Evolutionary conservation across 78 protist genomes (phyloP), one percentile per base, ranked within the genome.

Genomic region (Dictyostelium citrinum): DNA sequence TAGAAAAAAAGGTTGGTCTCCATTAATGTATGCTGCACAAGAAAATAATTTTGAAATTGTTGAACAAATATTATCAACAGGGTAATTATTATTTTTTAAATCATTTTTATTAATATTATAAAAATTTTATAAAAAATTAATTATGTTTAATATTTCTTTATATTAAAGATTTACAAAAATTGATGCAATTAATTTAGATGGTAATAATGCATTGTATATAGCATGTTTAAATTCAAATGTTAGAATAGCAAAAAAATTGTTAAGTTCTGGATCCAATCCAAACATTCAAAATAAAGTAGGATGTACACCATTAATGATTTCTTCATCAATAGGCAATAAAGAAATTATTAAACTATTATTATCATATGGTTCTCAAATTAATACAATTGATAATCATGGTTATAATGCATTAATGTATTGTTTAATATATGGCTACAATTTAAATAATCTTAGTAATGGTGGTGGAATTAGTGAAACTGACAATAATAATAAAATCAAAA

Each of bases 11-110:
- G 84, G 84, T 24, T 86, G 93, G 93, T 77, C 93, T 20, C 93
- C 93, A 29, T 45, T 86, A 20, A 86, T 86, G 93, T 78, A 77
- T 20, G 83, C 93, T 0, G 11, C 85, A 29, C 93, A 86, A 64
- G 64, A 81, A 35, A 37, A 29, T 49, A 35, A 78, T 86, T 37
- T 46, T 24, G 93, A 86, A 43, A 46, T 67, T 29, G 6, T 86
- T 11, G 55, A 76, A 46, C 70, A 41, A 64, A 24, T 86, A 20
- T 33, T 86, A 12, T 35, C 67, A 2, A 24, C 33, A 29, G 68
- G 67, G 91, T 75, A 84, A 33, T 6, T 71, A 27, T 39, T 39
- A 39, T 5, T 39, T 39, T 39, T 39, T 39, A 39, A 39, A 39
- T 39, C 3, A 37, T 37, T 37, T 4, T 37, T 37, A 37, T 37